Conservation (phyloP, 148 eudicot genomes). For the Fallopia convolvulus region DNA sequence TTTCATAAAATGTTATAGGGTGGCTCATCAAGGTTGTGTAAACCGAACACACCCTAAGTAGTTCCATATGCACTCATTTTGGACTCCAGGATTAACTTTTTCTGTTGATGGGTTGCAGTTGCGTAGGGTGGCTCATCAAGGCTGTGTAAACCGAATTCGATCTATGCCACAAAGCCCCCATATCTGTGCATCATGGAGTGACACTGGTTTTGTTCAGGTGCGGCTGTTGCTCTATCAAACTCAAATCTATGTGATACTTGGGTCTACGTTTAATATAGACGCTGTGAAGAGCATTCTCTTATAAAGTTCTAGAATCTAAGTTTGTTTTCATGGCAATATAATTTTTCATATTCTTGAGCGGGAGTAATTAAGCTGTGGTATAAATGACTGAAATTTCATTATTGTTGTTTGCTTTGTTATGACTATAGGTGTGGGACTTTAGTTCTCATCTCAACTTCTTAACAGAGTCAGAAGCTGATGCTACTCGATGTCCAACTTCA, state of each 20-base stretch:
- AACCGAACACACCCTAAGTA: not conserved
- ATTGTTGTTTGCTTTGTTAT: not conserved
- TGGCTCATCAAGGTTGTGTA: too few species aligned
- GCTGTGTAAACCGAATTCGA: slow-evolving; percentile 76
- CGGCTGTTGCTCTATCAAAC: not conserved
- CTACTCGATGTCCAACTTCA: slow-evolving; percentile 28
- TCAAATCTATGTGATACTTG: not conserved
- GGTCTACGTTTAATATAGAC: not conserved
- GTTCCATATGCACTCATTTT: not conserved
- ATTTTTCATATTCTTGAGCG: not conserved
- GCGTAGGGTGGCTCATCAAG: slow-evolving; percentile 86
- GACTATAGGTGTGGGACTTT: slow-evolving; percentile 77
- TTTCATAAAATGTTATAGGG: not conserved
- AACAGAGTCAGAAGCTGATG: slow-evolving; percentile 49
- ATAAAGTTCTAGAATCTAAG: not conserved
- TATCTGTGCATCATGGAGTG: slow-evolving; percentile 91
- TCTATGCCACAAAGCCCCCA: slow-evolving; percentile 89
- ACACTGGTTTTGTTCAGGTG: slow-evolving; percentile 78
- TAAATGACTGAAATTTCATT: not conserved
- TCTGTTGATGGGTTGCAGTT: slow-evolving; percentile 38
- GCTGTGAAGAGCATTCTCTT: not conserved
- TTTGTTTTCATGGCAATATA: not conserved
- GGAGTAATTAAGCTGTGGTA: not conserved
- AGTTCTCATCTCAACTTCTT: slow-evolving; percentile 65
- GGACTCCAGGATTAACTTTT: not conserved